Evolutionary conservation across 2,329 filamentous ascomycete species (phyloP), one percentile per base, ranked within the genome.

Genomic region (Bipolaris cookei): DNA sequence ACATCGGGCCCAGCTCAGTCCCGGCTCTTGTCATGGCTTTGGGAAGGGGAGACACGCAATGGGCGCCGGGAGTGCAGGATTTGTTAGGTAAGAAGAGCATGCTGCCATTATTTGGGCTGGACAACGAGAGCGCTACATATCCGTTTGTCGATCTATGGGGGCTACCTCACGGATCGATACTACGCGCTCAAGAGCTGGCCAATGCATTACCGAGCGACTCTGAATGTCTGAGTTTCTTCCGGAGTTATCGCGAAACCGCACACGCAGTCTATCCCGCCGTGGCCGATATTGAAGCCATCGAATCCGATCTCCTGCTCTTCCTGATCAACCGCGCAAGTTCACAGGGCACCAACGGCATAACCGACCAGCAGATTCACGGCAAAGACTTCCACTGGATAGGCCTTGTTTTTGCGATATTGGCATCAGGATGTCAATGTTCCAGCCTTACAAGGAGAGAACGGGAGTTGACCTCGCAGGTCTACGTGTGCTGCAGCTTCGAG

Each of bases 111-210:
- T 80, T 88, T 54, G 86, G 86, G 2, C 77, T 88, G 32, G 86
- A 88, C 66, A 88, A 88, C 63, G 85, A 88, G 65, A 85, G 82
- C 35, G 84, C 84, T 3, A 88, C 85, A 7, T 88, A 88, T 66
- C 86, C 86, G 6, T 88, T 88, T 64, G 84, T 88, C 25, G 86
- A 88, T 66, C 74, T 88, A 2, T 88, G 85, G 85, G 86, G 80
- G 1, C 62, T 86, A 5, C 84, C 84, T 1, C 84, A 87, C 54
- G 84, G 83, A 47, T 85, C 83, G 1, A 78, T 84, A 5, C 80
- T 83, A 58, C 82, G 86, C 65, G 80, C 86, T 4, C 82, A 79
- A 55, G 84, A 86, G 50, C 79, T 88, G 2, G 84, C 83, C 34
- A 84, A 83, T 63, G 84, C 84, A 1, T 74, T 88, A 30, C 86